Percentiles rank a stretch among this genome's conserved stretches.
Conservation (phyloP, 805 yeast genomes). For the Limtongozyma cylindracea region DNA sequence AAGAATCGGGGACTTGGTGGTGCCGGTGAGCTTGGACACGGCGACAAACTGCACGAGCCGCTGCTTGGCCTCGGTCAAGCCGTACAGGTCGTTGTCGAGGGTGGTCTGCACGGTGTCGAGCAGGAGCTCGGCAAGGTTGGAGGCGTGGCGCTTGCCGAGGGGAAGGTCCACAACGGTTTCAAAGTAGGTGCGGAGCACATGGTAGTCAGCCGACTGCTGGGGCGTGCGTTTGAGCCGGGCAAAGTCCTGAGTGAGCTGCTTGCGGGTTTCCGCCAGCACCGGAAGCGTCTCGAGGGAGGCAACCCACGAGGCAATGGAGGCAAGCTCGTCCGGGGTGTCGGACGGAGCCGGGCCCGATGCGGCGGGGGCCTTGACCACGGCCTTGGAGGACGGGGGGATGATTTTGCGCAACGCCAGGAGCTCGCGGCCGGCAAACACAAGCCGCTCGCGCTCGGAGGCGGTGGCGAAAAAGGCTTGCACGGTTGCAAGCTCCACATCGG, state of each 20-base stretch:
- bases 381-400: too few species aligned
- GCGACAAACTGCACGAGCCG: constrained; percentile 27
- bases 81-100: constrained; percentile 2
- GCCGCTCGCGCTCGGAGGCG: too few species aligned
- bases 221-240: constrained; percentile 23
- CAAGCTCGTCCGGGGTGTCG: too few species aligned
- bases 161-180: constrained; percentile 45
- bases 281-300: too few species aligned
- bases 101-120: constrained; percentile 10
- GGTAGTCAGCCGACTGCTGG: constrained; percentile 31
- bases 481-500: too few species aligned
- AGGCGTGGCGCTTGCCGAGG: constrained; percentile 45
- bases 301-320: too few species aligned
- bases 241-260: constrained; percentile 20
- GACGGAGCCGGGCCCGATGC: too few species aligned
- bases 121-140: constrained; percentile 43
- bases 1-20: constrained; percentile 43
- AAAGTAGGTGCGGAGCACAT: constrained; percentile 35
- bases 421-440: too few species aligned
- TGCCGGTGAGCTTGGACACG: constrained; percentile 35
- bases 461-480: too few species aligned
- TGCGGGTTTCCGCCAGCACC: constrained; percentile 11
- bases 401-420: too few species aligned
- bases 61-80: constrained; percentile 1
- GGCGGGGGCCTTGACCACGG: too few species aligned